These are phyloP conservation scores for Aspergillus awamori DNA, from an alignment of 2,329 filamentous ascomycete species.

Conservation along the genomic window DNA sequence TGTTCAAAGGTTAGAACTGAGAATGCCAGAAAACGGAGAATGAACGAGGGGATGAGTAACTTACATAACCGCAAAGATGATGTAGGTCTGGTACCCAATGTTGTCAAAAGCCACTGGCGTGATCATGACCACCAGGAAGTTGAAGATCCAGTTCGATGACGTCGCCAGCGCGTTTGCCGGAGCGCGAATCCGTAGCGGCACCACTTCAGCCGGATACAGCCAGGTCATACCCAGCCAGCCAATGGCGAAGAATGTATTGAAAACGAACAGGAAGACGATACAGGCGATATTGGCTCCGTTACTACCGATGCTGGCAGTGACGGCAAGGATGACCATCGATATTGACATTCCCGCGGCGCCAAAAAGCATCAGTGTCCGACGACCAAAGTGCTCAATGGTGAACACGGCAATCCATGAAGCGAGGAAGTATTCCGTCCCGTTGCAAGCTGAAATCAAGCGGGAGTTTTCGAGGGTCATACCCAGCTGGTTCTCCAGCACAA, in stretches of 20 bases:
- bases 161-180: conserved; percentile 67
- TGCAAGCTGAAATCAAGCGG: conserved; percentile 56
- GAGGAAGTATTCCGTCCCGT: conserved; percentile 58
- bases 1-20: conserved; percentile 24
- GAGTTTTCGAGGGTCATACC: conserved; percentile 45
- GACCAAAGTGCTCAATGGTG: conserved; percentile 53
- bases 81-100: conserved; percentile 59
- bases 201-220: conserved; percentile 54
- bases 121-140: conserved; percentile 69
- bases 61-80: conserved; percentile 59
- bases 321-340: conserved; percentile 64
- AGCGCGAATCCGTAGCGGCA: conserved; percentile 60
- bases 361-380: conserved; percentile 72
- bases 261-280: conserved; percentile 58
- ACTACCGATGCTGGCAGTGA: conserved; percentile 29
- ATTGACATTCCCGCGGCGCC: conserved; percentile 66
- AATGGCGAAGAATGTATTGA: conserved; percentile 69
- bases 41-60: conserved; percentile 19
- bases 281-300: conserved; percentile 30
- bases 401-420: conserved; percentile 55
- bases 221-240: conserved; percentile 67
- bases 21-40: too few relatives aligned
- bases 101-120: conserved; percentile 62
- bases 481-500: conserved; percentile 48
- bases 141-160: conserved; percentile 62